These are phyloP conservation scores for Pseudodiploospora longispora DNA, from an alignment of 2,329 filamentous ascomycete species.

Conservation along the genomic window DNA sequence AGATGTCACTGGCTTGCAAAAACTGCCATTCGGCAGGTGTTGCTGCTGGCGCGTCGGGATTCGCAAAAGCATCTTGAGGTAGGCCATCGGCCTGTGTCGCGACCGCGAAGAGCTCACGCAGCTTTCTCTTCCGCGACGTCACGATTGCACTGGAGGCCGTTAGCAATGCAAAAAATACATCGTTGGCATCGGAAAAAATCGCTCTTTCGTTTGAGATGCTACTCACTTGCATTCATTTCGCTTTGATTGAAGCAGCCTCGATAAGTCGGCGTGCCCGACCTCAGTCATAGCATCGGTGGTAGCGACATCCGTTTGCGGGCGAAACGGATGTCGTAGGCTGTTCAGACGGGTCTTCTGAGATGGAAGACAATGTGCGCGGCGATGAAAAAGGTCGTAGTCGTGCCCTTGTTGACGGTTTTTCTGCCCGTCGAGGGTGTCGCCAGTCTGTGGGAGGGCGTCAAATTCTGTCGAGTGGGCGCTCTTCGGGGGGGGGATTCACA, in stretches of 20 bases:
- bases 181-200: conserved; percentile 40
- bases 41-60: conserved; percentile 47
- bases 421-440: conserved; percentile 19
- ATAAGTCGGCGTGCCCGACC: conserved; percentile 58
- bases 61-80: conserved; percentile 49
- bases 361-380: conserved; percentile 17
- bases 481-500: conserved; percentile 9
- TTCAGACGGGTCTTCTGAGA: conserved; percentile 19
- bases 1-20: conserved; percentile 48
- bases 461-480: conserved; percentile 22
- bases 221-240: conserved; percentile 54
- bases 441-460: conserved; percentile 22
- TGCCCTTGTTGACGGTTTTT: conserved; percentile 24
- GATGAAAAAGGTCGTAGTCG: conserved; percentile 23
- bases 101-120: conserved; percentile 77
- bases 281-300: conserved; percentile 62
- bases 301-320: conserved; percentile 61
- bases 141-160: conserved; percentile 56
- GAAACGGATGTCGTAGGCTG: conserved; percentile 45
- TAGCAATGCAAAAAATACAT: conserved; percentile 37
- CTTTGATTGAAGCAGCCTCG: conserved; percentile 58
- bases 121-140: conserved; percentile 81
- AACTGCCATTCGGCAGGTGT: conserved; percentile 47
- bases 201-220: conserved; percentile 34
- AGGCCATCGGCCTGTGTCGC: conserved; percentile 61